phyloP scores from a whole-genome alignment of 352 stramenopile species.

The Globisporangium nodosum region DNA sequence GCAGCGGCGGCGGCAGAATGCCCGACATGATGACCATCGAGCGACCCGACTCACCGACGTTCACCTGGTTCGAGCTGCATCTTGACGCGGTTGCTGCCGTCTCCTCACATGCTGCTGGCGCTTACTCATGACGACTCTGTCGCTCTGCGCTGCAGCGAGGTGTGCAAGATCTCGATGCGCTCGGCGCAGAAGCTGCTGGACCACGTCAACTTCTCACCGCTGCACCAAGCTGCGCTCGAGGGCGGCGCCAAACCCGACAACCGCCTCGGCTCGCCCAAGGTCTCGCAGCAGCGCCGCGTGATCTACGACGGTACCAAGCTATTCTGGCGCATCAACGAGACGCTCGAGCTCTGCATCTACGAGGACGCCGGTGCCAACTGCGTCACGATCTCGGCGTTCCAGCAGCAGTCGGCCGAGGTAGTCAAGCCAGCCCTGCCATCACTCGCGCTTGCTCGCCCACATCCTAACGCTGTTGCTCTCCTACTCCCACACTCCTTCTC shows the following conservation, averaged over 20 bases:
- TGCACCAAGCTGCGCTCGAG: constrained; percentile 79
- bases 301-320: constrained; percentile 84
- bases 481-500: neutral
- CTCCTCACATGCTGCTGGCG: neutral
- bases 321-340: constrained; percentile 87
- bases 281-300: constrained; percentile 39
- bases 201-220: constrained; percentile 83
- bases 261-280: constrained; percentile 10
- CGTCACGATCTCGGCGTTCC: constrained; percentile 61
- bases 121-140: neutral
- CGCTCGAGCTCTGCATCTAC: constrained; percentile 79
- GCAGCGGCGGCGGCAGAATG: neutral
- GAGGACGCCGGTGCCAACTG: constrained; percentile 65
- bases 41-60: constrained; percentile 41
- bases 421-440: neutral
- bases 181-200: constrained; percentile 85
- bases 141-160: constrained; percentile 40
- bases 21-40: constrained; percentile 7
- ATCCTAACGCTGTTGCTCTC: neutral
- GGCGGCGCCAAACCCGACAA: constrained; percentile 17
- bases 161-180: constrained; percentile 86
- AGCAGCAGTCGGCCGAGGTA: constrained; percentile 36
- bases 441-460: neutral
- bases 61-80: constrained; percentile 52
- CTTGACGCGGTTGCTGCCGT: neutral